Conservation (phyloP, 371 early-diverging fungal species). For the Fennellomyces sp. region DNA sequence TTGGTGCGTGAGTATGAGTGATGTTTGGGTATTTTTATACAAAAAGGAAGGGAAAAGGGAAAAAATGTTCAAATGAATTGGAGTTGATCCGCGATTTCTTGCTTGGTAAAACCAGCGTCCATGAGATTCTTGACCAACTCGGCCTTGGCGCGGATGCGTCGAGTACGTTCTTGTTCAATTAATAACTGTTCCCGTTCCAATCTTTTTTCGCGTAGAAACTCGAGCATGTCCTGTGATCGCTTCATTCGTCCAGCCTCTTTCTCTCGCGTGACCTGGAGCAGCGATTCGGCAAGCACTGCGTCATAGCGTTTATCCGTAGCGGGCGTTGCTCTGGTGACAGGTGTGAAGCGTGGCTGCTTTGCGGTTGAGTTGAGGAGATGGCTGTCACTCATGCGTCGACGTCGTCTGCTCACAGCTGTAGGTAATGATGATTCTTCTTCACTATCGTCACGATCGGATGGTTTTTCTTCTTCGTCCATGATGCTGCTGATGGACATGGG, state of each 20-base stretch:
- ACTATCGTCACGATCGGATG: background rate
- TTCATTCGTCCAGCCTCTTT: slow-evolving; percentile 47
- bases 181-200: slow-evolving; percentile 41
- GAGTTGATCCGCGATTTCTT: slow-evolving; percentile 46
- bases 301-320: slow-evolving; percentile 9
- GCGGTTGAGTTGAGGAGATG: slow-evolving; percentile 4
- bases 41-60: slow-evolving; percentile 6
- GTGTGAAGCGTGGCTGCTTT: background rate
- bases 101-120: slow-evolving; percentile 47
- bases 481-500: slow-evolving; percentile 52
- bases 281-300: slow-evolving; percentile 31
- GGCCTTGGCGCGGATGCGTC: slow-evolving; percentile 45
- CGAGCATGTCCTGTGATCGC: slow-evolving; percentile 45
- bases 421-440: slow-evolving; percentile 21
- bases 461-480: slow-evolving; percentile 24
- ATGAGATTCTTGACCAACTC: slow-evolving; percentile 47
- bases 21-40: too few species aligned
- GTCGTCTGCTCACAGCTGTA: slow-evolving; percentile 18
- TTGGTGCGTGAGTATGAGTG: too few species aligned
- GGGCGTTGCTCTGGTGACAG: slow-evolving; percentile 3
- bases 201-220: slow-evolving; percentile 45
- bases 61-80: slow-evolving; percentile 11
- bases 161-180: slow-evolving; percentile 46
- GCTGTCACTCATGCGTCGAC: slow-evolving; percentile 32
- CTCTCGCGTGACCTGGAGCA: slow-evolving; percentile 43